Percentiles rank a stretch among this genome's conserved stretches.
These are phyloP conservation scores for Gossypium laxum DNA, from an alignment of 441 rosid genomes.

Conservation along the genomic window DNA sequence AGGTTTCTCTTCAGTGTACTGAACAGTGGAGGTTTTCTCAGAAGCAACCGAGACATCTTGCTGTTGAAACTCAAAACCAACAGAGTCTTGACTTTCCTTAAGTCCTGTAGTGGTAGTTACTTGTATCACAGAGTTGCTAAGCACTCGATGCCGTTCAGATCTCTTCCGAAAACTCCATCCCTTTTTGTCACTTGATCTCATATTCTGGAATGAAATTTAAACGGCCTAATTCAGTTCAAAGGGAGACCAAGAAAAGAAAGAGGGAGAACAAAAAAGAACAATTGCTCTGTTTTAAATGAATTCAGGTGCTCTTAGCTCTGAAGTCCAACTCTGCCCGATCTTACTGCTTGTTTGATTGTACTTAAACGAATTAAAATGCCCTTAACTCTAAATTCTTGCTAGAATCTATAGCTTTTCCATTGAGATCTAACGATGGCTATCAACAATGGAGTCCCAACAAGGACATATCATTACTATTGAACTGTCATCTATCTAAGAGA, in stretches of 20 bases:
- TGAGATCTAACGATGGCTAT: not conserved
- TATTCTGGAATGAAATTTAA: slow-evolving; percentile 11
- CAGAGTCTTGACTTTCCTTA: slow-evolving; percentile 14
- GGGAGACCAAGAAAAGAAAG: not conserved
- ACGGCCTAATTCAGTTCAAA: not conserved
- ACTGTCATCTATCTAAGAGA: not conserved
- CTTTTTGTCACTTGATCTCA: slow-evolving; percentile 12
- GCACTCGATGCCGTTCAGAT: slow-evolving; percentile 16
- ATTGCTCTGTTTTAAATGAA: not conserved
- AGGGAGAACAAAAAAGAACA: not conserved
- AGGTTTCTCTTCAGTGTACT: slow-evolving; percentile 7
- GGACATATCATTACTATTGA: not conserved
- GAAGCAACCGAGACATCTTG: not conserved
- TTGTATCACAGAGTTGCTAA: slow-evolving; percentile 10
- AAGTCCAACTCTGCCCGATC: not conserved
- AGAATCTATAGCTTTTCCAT: not conserved
- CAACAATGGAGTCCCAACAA: not conserved
- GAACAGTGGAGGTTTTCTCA: not conserved
- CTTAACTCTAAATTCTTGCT: not conserved
- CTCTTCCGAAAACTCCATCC: slow-evolving; percentile 17
- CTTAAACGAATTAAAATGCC: not conserved
- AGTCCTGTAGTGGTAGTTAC: slow-evolving; percentile 10
- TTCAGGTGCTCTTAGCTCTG: not conserved
- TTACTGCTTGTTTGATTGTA: not conserved
- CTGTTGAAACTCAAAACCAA: slow-evolving; percentile 7